These are phyloP conservation scores for Penicillium glabrum DNA, from an alignment of 2,329 filamentous ascomycete species.

Conservation along the genomic window DNA sequence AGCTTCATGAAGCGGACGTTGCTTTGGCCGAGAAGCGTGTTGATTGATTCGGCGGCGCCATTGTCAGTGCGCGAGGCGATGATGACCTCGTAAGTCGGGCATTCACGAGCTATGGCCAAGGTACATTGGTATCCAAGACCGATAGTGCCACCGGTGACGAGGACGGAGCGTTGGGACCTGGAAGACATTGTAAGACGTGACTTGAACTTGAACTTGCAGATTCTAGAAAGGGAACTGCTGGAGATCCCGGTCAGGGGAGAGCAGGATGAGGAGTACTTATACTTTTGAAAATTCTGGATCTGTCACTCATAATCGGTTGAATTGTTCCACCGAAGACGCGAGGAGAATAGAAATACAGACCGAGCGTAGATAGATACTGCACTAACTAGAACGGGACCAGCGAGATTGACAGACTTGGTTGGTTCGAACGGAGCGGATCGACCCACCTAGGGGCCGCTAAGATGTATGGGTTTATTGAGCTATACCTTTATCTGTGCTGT, in stretches of 20 bases:
- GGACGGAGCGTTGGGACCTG: constrained; percentile 3
- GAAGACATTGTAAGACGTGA: not conserved
- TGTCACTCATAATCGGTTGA: not conserved
- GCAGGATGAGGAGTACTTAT: not conserved
- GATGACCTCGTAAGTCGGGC: constrained; percentile 45
- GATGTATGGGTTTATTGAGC: too few species aligned
- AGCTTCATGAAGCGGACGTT: constrained; percentile 47
- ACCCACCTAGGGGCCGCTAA: too few species aligned
- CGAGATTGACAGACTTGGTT: not conserved
- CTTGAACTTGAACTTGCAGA: not conserved
- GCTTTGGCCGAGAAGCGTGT: constrained; percentile 38
- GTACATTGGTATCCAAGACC: constrained; percentile 48
- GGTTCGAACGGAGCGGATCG: not conserved
- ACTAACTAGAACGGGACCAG: not conserved
- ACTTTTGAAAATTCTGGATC: not conserved
- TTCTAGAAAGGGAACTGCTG: not conserved
- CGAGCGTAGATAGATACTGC: not conserved
- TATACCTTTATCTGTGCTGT: too few species aligned
- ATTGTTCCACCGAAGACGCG: not conserved
- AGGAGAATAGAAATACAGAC: not conserved
- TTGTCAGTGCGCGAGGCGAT: constrained; percentile 47
- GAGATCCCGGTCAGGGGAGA: not conserved
- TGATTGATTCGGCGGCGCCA: constrained; percentile 46
- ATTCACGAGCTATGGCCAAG: constrained; percentile 39
- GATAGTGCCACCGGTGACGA: constrained; percentile 49